Evolutionary conservation across 2,329 filamentous ascomycete genomes (phyloP).

Genomic region (Pochonia chlamydosporia): DNA sequence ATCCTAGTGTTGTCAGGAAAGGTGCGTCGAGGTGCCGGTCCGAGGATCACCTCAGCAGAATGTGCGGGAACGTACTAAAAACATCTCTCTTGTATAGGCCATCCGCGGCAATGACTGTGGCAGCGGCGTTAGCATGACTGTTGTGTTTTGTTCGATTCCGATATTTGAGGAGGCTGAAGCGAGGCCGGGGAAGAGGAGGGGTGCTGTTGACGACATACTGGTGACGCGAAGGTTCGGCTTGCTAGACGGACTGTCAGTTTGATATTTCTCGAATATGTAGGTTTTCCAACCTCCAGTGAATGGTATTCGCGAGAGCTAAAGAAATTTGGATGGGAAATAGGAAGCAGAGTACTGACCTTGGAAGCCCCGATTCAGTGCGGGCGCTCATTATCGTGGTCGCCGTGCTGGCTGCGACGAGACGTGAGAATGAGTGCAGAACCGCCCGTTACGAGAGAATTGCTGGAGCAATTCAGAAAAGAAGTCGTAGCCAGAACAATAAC

Average conservation of each 20-base stretch:
- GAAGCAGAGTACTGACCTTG: conserved; percentile 23
- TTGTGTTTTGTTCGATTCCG: conserved; percentile 2
- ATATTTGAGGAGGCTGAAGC: not conserved
- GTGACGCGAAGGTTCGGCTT: conserved; percentile 88
- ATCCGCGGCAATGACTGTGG: conserved; percentile 91
- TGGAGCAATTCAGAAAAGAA: conserved; percentile 12
- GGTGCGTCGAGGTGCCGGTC: not conserved
- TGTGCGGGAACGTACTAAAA: conserved; percentile 67
- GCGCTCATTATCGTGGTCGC: conserved; percentile 16
- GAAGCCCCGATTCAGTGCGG: conserved; percentile 31
- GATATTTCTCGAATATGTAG: not conserved
- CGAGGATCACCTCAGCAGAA: not conserved
- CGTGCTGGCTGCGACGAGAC: not conserved
- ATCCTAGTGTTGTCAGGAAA: conserved; percentile 54
- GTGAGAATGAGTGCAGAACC: not conserved
- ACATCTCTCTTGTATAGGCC: conserved; percentile 99
- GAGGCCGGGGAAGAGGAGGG: conserved; percentile 13
- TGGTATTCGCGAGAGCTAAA: too few species aligned
- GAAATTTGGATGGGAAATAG: conserved; percentile 6
- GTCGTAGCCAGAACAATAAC: not conserved
- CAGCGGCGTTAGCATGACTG: conserved; percentile 28
- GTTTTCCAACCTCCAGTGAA: too few species aligned
- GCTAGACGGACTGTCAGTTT: conserved; percentile 38
- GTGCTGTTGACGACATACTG: conserved; percentile 57
- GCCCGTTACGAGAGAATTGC: not conserved